Conservation (phyloP, 2,329 filamentous ascomycete species). For the Alternaria solani region DNA sequence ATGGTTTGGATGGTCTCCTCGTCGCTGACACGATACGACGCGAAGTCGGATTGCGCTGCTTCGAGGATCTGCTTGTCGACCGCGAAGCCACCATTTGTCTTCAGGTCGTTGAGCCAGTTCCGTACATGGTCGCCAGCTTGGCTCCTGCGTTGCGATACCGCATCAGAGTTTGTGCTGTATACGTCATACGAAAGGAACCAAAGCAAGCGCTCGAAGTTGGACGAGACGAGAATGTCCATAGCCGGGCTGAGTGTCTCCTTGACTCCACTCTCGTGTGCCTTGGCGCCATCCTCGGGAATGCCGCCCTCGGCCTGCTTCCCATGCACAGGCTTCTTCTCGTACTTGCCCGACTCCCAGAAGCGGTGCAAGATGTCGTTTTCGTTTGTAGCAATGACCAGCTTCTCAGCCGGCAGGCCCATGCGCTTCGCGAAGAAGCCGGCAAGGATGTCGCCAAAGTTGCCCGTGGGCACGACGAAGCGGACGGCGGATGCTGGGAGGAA, state of each 20-base stretch:
- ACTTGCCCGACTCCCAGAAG: constrained; percentile 89
- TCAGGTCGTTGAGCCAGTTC: constrained; percentile 80
- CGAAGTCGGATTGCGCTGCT: constrained; percentile 76
- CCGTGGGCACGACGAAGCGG: constrained; percentile 89
- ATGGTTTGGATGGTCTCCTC: constrained; percentile 59
- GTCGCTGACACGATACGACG: constrained; percentile 75
- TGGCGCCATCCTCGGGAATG: constrained; percentile 63
- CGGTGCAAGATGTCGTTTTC: constrained; percentile 97
- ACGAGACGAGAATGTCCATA: constrained; percentile 97
- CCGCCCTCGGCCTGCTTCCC: constrained; percentile 65
- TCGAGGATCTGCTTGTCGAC: constrained; percentile 78
- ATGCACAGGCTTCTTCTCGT: constrained; percentile 80
- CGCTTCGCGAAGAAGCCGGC: constrained; percentile 90
- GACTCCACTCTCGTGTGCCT: constrained; percentile 74
- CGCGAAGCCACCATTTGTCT: constrained; percentile 80
- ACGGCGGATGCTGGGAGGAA: constrained; percentile 71
- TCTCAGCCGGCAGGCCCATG: constrained; percentile 88
- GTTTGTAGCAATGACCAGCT: constrained; percentile 92
- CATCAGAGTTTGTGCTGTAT: constrained; percentile 49
- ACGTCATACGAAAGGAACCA: constrained; percentile 83
- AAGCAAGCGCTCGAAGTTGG: constrained; percentile 94
- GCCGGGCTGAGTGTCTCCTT: constrained; percentile 93
- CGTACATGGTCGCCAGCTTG: constrained; percentile 76
- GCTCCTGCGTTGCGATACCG: constrained; percentile 56
- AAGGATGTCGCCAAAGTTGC: constrained; percentile 96